Conservation (phyloP, 768 basidiomycete species). For the Boletus pseudo-olivaceus region DNA sequence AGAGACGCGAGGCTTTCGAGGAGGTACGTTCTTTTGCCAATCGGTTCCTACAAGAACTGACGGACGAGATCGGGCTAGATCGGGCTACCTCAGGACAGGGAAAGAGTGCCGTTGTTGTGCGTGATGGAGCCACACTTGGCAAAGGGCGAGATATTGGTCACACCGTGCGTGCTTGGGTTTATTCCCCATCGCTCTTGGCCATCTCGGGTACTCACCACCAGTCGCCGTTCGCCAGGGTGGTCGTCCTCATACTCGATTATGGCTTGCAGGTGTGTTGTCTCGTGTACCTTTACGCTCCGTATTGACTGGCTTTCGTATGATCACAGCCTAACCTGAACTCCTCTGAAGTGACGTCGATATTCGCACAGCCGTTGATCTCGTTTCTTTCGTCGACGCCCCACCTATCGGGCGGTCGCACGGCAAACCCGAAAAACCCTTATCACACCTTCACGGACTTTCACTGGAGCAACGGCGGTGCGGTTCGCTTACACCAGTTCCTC, state of each 20-base stretch:
- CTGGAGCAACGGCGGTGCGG: slow-evolving; percentile 37
- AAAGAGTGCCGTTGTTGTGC: slow-evolving; percentile 72
- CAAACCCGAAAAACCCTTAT: slow-evolving; percentile 50
- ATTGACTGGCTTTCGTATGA: background rate
- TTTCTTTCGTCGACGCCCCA: slow-evolving; percentile 65
- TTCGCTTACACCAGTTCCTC: slow-evolving; percentile 72
- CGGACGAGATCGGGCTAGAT: slow-evolving; percentile 46
- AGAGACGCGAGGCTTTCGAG: slow-evolving; percentile 89
- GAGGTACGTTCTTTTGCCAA: slow-evolving; percentile 51
- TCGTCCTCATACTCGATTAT: slow-evolving; percentile 80
- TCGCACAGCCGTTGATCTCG: slow-evolving; percentile 78
- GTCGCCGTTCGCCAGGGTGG: slow-evolving; percentile 51
- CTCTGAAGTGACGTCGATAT: slow-evolving; percentile 74
- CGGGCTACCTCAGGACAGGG: slow-evolving; percentile 70
- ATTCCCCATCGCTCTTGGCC: background rate
- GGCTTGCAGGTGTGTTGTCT: slow-evolving; percentile 52
- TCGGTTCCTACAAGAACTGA: background rate
- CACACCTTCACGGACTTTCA: slow-evolving; percentile 59
- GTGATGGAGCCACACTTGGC: slow-evolving; percentile 77
- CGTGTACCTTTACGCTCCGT: too few species aligned
- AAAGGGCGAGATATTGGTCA: slow-evolving; percentile 69
- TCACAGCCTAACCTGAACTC: slow-evolving; percentile 73
- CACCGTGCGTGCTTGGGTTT: slow-evolving; percentile 60
- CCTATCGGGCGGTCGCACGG: slow-evolving; percentile 50
- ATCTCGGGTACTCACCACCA: background rate